Conservation (phyloP, 2,329 filamentous ascomycete genomes). For the Bertia moriformis region DNA sequence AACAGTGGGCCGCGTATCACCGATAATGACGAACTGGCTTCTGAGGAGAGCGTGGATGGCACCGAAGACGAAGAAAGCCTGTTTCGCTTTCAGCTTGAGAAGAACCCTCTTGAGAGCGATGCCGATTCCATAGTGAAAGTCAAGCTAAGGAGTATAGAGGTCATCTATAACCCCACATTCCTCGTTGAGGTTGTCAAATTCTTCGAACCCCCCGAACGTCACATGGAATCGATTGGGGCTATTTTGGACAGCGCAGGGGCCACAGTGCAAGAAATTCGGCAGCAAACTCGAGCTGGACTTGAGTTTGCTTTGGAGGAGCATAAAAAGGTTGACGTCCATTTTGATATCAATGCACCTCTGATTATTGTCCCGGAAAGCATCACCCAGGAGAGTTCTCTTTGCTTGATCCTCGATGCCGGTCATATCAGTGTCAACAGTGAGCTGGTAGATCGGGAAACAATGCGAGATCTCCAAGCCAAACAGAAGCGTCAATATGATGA, state of each 20-base stretch:
- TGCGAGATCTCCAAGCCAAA: conserved; percentile 81
- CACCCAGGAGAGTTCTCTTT: conserved; percentile 64
- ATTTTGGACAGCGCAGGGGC: conserved; percentile 91
- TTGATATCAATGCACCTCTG: conserved; percentile 87
- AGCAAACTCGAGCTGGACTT: conserved; percentile 87
- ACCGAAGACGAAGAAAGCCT: conserved; percentile 52
- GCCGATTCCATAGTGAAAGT: conserved; percentile 82
- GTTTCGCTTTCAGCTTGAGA: conserved; percentile 83
- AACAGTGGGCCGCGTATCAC: conserved; percentile 31
- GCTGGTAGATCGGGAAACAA: conserved; percentile 77
- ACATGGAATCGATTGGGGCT: conserved; percentile 96
- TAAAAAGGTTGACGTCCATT: conserved; percentile 90
- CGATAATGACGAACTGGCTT: conserved; percentile 28
- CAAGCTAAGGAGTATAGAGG: conserved; percentile 87
- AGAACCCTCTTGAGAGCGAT: conserved; percentile 83
- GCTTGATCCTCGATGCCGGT: conserved; percentile 88
- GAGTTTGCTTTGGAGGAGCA: conserved; percentile 96
- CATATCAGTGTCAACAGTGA: conserved; percentile 91
- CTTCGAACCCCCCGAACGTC: conserved; percentile 87
- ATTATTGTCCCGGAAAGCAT: conserved; percentile 95
- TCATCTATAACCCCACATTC: conserved; percentile 94
- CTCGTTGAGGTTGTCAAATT: conserved; percentile 83
- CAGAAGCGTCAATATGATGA: conserved; percentile 77
- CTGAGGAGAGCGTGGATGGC: conserved; percentile 13
- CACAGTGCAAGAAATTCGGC: conserved; percentile 83